Conservation (phyloP, 139 green algal genomes). For the Microglena sp. region DNA sequence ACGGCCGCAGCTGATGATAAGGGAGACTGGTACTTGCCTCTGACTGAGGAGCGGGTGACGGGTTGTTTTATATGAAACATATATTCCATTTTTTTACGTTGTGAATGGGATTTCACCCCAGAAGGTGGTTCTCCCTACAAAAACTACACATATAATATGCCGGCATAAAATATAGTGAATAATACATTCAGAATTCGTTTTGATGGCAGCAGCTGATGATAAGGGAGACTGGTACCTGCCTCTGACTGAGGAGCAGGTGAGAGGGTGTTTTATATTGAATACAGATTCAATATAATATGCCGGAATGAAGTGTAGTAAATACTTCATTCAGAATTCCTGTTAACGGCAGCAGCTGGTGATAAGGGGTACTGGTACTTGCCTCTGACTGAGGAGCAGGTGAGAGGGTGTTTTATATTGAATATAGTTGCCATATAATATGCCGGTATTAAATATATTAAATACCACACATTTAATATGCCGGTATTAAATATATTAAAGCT, state of each 20-base stretch:
- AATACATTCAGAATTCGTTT: constrained; percentile 26
- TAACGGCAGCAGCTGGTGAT: background rate
- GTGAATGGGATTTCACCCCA: background rate
- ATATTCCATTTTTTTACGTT: too few species aligned
- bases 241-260: constrained; percentile 23
- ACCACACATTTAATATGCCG: background rate
- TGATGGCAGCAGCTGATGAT: constrained; percentile 17
- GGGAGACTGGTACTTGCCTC: constrained; percentile 81
- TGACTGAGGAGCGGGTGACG: constrained; percentile 19
- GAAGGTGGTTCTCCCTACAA: background rate
- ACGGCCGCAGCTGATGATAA: constrained; percentile 65
- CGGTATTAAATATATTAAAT: background rate
- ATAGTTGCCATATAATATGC: too few species aligned
- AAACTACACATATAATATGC: background rate
- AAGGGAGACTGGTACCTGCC: constrained; percentile 49
- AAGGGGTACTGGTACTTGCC: constrained; percentile 50
- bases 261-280: too few species aligned
- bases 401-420: background rate
- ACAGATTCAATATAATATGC: too few species aligned
- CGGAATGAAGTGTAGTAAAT: too few species aligned
- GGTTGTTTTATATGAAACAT: background rate
- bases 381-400: constrained; percentile 22
- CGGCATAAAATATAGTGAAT: background rate
- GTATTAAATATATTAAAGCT: background rate
- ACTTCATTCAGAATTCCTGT: background rate